These are phyloP conservation scores for Saraca asoca DNA, from an alignment of 331 rosid genomes.

Conservation along the genomic window DNA sequence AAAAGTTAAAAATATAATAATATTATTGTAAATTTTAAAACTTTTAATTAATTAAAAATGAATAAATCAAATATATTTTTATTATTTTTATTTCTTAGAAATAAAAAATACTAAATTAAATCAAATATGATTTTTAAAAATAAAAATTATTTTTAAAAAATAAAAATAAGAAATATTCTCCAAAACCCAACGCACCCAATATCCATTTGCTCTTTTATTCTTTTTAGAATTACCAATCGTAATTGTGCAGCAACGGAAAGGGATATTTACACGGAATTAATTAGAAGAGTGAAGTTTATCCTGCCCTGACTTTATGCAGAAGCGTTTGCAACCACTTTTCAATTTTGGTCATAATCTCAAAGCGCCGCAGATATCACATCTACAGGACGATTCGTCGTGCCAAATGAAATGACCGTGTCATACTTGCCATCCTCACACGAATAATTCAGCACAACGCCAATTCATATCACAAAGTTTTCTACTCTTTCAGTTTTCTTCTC, in stretches of 20 bases:
- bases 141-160: too few relatives aligned
- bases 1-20: too few relatives aligned
- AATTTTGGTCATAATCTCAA: background rate
- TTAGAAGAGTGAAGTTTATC: background rate
- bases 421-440: background rate
- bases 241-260: background rate
- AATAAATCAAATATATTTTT: too few relatives aligned
- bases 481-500: background rate
- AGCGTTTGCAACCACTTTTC: background rate
- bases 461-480: slow-evolving; percentile 19
- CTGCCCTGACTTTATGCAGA: background rate
- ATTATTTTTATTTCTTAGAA: too few relatives aligned
- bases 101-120: too few relatives aligned
- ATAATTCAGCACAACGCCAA: background rate
- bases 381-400: background rate
- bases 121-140: too few relatives aligned
- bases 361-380: background rate
- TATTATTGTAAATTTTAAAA: too few relatives aligned
- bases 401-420: slow-evolving; percentile 21
- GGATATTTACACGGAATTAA: background rate
- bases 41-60: too few relatives aligned
- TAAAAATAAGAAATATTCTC: too few relatives aligned
- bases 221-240: background rate
- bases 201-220: too few relatives aligned
- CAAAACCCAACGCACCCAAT: too few relatives aligned